A percentile compares a stretch with the other conserved stretches of the same genome.
Conservation (phyloP, 352 stramenopile species). For the Globisporangium perplexum region DNA sequence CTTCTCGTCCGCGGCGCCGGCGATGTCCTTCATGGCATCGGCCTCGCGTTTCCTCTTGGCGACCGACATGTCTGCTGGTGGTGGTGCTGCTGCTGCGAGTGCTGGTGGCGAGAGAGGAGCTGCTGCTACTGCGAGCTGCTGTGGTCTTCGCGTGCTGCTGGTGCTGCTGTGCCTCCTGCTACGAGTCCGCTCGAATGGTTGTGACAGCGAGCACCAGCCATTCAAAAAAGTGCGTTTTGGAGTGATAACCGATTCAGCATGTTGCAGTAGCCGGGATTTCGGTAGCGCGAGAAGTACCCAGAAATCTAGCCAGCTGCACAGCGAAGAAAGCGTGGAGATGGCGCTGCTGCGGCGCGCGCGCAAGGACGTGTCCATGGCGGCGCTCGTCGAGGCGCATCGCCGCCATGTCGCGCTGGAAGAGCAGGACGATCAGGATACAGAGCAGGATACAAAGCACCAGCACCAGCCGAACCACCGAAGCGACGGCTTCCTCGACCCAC, state of each 20-base stretch:
- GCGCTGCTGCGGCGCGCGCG: conserved; percentile 16
- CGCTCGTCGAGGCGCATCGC: conserved; percentile 16
- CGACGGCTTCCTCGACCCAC: background rate
- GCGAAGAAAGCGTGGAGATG: conserved; percentile 15
- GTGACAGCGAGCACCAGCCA: background rate
- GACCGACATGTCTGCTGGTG: conserved; percentile 10
- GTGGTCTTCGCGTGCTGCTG: background rate
- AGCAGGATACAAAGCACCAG: no score
- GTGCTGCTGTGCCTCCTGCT: no score
- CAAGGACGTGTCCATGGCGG: conserved; percentile 20
- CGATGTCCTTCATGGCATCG: conserved; percentile 18
- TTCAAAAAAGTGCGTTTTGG: no score
- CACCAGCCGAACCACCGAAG: background rate
- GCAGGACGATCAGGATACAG: background rate
- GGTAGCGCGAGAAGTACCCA: no score
- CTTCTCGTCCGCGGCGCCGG: conserved; percentile 24
- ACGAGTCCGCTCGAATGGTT: background rate
- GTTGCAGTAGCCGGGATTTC: no score
- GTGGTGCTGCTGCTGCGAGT: background rate
- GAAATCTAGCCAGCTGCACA: no score
- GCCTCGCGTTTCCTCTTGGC: conserved; percentile 19
- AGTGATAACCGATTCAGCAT: no score
- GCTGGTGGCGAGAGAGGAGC: no score
- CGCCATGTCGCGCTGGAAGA: conserved; percentile 11
- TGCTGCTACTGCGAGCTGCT: no score